phyloP scores from a whole-genome alignment of 352 stramenopile species.

The Hyaloperonospora brassicae region DNA sequence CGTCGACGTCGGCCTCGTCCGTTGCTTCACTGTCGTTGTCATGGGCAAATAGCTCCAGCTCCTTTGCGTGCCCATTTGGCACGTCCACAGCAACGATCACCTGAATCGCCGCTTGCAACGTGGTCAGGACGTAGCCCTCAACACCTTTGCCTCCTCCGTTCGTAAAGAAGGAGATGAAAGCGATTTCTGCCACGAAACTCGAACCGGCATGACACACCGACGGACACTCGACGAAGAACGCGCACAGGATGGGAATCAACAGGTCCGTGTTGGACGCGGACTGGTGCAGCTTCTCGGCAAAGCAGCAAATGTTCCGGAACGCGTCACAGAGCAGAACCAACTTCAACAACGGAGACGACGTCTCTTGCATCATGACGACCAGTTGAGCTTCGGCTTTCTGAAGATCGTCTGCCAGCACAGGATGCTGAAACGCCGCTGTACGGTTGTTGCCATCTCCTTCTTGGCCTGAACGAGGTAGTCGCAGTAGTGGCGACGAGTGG shows the following conservation, averaged over 20 bases:
- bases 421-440: not conserved
- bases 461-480: constrained; percentile 10
- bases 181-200: constrained; percentile 64
- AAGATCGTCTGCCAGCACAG: constrained; percentile 31
- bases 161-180: constrained; percentile 73
- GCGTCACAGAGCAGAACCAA: constrained; percentile 49
- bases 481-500: constrained; percentile 22
- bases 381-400: constrained; percentile 36
- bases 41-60: constrained; percentile 45
- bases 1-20: constrained; percentile 26
- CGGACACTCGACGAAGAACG: constrained; percentile 43
- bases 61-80: constrained; percentile 37
- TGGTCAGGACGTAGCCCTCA: constrained; percentile 71
- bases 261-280: constrained; percentile 60
- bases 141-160: constrained; percentile 65
- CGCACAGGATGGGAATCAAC: constrained; percentile 60
- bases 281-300: constrained; percentile 56
- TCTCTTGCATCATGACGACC: constrained; percentile 37
- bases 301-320: constrained; percentile 59
- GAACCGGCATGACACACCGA: constrained; percentile 15
- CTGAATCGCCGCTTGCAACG: constrained; percentile 62
- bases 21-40: constrained; percentile 25
- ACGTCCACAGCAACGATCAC: constrained; percentile 62
- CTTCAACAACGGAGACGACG: constrained; percentile 50
- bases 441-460: constrained; percentile 5